Conservation (phyloP, 129 eudicot species). For the Erigeron canadensis region DNA sequence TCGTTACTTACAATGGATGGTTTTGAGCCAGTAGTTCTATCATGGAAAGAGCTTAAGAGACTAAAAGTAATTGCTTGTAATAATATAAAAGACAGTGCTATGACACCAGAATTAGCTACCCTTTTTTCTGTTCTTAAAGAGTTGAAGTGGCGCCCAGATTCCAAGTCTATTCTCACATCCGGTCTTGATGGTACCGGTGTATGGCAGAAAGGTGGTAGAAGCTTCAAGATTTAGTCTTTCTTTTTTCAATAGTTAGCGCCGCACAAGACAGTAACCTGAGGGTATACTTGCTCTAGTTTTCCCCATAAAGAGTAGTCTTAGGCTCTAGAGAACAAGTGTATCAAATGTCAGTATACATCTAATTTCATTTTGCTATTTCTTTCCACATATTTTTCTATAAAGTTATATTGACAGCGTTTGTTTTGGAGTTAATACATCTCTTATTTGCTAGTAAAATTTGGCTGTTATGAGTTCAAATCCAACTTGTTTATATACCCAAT, state of each 20-base stretch:
- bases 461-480: neutral
- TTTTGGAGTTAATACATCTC: neutral
- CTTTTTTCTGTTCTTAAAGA: conserved; percentile 80
- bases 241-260: conserved; percentile 5
- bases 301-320: conserved; percentile 13
- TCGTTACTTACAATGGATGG: conserved; percentile 78
- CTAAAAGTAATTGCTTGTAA: conserved; percentile 88
- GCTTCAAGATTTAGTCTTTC: conserved; percentile 47
- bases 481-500: neutral
- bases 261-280: conserved; percentile 18
- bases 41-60: conserved; percentile 79
- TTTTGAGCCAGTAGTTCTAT: conserved; percentile 68
- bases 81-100: conserved; percentile 72
- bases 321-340: conserved; percentile 36
- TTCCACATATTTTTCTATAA: conserved; percentile 14
- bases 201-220: conserved; percentile 81
- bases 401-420: neutral
- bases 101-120: conserved; percentile 72
- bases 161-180: conserved; percentile 67
- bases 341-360: conserved; percentile 17
- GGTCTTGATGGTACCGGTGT: conserved; percentile 90
- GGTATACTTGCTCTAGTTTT: conserved; percentile 31
- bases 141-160: conserved; percentile 91
- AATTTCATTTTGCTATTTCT: conserved; percentile 17
- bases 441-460: neutral